Conservation (phyloP, 345 rosid genomes). For the Conringia planisiliqua region DNA sequence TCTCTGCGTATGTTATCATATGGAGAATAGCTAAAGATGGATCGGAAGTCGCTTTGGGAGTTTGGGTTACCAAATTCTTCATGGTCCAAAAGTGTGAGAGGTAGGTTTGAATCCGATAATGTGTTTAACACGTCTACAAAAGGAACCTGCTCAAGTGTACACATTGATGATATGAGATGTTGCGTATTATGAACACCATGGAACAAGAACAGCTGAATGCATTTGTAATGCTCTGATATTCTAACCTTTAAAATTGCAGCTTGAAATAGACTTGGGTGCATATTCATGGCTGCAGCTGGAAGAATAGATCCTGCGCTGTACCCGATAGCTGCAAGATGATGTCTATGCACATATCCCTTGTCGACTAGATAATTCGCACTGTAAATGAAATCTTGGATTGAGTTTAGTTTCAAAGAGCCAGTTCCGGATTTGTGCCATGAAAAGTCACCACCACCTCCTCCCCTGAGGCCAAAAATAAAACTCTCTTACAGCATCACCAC, state of each 20-base stretch:
- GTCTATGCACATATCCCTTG: slow-evolving; percentile 62
- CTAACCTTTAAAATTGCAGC: slow-evolving; percentile 79
- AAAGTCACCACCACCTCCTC: slow-evolving; percentile 58
- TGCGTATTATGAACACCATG: not conserved
- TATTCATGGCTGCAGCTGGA: slow-evolving; percentile 71
- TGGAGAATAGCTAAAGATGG: slow-evolving; percentile 71
- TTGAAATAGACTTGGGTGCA: slow-evolving; percentile 56
- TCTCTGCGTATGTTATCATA: slow-evolving; percentile 64
- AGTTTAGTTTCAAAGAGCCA: slow-evolving; percentile 56
- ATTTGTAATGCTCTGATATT: not conserved
- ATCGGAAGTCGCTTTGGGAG: slow-evolving; percentile 44
- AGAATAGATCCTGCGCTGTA: slow-evolving; percentile 78
- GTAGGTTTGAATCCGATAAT: slow-evolving; percentile 67
- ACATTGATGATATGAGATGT: slow-evolving; percentile 3
- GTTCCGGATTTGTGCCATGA: slow-evolving; percentile 83
- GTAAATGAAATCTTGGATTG: slow-evolving; percentile 62
- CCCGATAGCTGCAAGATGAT: slow-evolving; percentile 66
- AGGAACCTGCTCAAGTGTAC: slow-evolving; percentile 53
- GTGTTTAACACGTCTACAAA: slow-evolving; percentile 83
- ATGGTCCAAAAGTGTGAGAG: slow-evolving; percentile 74
- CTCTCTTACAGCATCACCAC: slow-evolving; percentile 2
- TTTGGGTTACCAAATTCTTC: slow-evolving; percentile 93
- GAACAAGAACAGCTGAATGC: not conserved
- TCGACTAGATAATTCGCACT: slow-evolving; percentile 57
- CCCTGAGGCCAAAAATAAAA: slow-evolving; percentile 31